Conservation (phyloP, 164 flowering plant genomes). For the Chimonanthus salicifolius region DNA sequence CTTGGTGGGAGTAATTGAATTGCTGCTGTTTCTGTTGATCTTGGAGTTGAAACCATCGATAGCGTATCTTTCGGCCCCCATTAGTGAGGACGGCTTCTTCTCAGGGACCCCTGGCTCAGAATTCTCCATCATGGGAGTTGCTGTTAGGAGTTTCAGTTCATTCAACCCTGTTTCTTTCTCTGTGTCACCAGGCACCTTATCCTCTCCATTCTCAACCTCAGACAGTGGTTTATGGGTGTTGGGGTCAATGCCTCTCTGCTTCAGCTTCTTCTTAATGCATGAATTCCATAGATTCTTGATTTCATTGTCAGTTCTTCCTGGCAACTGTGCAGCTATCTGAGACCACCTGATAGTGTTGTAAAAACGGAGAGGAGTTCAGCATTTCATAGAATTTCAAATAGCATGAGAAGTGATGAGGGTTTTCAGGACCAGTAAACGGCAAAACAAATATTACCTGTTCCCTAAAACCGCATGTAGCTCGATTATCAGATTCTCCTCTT, state of each 20-base stretch:
- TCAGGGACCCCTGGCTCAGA: slow-evolving; percentile 14
- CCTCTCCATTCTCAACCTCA: slow-evolving; percentile 46
- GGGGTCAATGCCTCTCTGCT: slow-evolving; percentile 91
- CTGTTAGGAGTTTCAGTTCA: slow-evolving; percentile 10
- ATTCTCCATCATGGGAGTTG: slow-evolving; percentile 20
- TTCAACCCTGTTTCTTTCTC: slow-evolving; percentile 16
- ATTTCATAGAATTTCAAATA: slow-evolving; percentile 1
- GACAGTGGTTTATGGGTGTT: slow-evolving; percentile 75
- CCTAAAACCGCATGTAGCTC: slow-evolving; percentile 83
- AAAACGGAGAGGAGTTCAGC: neutral
- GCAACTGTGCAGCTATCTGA: slow-evolving; percentile 84
- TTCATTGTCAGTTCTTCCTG: slow-evolving; percentile 90
- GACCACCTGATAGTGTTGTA: slow-evolving; percentile 65
- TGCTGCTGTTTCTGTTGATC: slow-evolving; percentile 12
- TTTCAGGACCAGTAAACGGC: neutral
- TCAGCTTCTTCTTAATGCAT: slow-evolving; percentile 79
- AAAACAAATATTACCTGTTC: slow-evolving; percentile 46
- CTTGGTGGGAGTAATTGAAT: slow-evolving; percentile 20
- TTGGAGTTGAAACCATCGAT: slow-evolving; percentile 15
- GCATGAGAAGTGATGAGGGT: neutral
- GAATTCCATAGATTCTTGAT: slow-evolving; percentile 95
- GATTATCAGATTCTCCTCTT: slow-evolving; percentile 73
- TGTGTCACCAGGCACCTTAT: slow-evolving; percentile 11
- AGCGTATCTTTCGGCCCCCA: slow-evolving; percentile 11
- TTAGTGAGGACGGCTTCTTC: slow-evolving; percentile 13